Evolutionary conservation across 257 asterid species (phyloP), one percentile per base, ranked within the genome.

Genomic region (Fraxinus pennsylvanica): DNA sequence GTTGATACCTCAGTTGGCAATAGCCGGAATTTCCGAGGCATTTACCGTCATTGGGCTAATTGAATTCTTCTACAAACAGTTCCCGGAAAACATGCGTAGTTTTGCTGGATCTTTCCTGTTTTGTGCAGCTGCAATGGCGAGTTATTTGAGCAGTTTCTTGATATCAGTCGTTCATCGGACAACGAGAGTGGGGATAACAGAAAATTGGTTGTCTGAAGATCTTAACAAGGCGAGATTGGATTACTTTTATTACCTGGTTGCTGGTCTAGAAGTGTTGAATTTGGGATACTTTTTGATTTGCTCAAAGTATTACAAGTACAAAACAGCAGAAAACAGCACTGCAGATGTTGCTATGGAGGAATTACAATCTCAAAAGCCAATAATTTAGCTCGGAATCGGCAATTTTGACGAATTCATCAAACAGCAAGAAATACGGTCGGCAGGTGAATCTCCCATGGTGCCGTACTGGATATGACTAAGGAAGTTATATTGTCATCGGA

Each of bases 41-140:
- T 88, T 88, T 17, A 1, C 82, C 0, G 73, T 81, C 36, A 84
- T 88, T 1, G 91, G 91, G 0, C 78, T 65, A 7, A 14, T 83
- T 2, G 91, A 85, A 79, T 80, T 88, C 4, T 88, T 12, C n/a
- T 85, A 88, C 86, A 88, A 84, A 84, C 88, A 88, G 83, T 85
- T 85, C 57, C 89, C 91, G 1, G 91, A 88, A 79, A 88, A 84
- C 66, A 88, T 88, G 91, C 74, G 91, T 78, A 88, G 91, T 63
- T 83, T 88, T 3, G 89, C 77, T 0, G 87, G 85, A 6, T 86
- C 88, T 0, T 85, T 88, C 38, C 1, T 88, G 76, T 83, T 85
- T 54, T 54, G 83, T 2, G 89, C 87, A 0, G 27, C 78, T 0
- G 91, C 91, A 1, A 19, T 83, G 1, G 47, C 88, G 8, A 85